Percentiles rank a stretch among this genome's conserved stretches.
Conservation (phyloP, 306 rosid genomes). For the Phaseolus lunatus region DNA sequence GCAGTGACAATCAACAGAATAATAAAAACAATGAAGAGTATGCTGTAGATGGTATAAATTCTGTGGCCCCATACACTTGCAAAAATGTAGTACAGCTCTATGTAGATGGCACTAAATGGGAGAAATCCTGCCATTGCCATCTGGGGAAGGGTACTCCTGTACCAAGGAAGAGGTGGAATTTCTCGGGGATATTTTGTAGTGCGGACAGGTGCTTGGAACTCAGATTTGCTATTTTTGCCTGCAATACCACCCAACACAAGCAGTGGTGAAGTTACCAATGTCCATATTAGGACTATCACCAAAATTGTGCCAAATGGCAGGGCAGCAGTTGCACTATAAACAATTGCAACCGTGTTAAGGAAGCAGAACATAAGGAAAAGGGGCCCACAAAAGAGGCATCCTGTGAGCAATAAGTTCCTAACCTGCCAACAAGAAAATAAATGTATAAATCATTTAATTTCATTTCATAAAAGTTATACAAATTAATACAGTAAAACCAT, state of each 20-base stretch:
- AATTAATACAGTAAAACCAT: constrained; percentile 31
- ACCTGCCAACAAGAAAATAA: constrained; percentile 67
- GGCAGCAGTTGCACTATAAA: constrained; percentile 93
- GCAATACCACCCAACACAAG: constrained; percentile 98
- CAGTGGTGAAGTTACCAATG: constrained; percentile 89
- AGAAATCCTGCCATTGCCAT: constrained; percentile 99
- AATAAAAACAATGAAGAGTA: constrained; percentile 89
- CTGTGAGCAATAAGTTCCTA: constrained; percentile 88
- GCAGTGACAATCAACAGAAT: constrained; percentile 97
- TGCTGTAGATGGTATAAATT: constrained; percentile 97
- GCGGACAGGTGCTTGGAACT: constrained; percentile 94
- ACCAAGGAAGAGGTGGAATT: constrained; percentile 92
- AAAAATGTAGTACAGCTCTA: constrained; percentile 96
- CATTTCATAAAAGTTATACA: constrained; percentile 12
- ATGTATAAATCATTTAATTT: constrained; percentile 30
- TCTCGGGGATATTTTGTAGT: constrained; percentile 96
- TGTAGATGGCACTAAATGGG: constrained; percentile 97
- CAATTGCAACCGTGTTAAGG: constrained; percentile 97
- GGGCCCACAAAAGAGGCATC: constrained; percentile 98
- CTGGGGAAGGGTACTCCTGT: constrained; percentile 89
- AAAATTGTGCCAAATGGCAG: constrained; percentile 95
- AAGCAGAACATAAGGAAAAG: constrained; percentile 93
- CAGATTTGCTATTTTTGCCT: constrained; percentile 89
- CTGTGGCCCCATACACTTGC: constrained; percentile 99
- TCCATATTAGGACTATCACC: constrained; percentile 95